Evolutionary conservation across 1,139 yeast genomes (phyloP), one percentile per base, ranked within the genome.

Genomic region (Lodderomyces theae): DNA sequence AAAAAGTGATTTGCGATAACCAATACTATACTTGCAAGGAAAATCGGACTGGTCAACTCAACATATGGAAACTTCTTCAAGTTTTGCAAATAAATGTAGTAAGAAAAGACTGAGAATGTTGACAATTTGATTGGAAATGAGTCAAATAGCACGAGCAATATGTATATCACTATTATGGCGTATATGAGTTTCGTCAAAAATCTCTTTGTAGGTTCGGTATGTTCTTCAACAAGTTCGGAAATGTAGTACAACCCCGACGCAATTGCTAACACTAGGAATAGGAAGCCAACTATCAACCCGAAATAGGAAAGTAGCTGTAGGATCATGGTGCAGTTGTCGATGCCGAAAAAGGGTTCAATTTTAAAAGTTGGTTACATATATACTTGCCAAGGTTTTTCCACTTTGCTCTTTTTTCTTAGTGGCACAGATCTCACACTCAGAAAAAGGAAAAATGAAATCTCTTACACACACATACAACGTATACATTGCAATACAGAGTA

Each of bases 221-320:
- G 94, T 56, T 90, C 97, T 58, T 92, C 99, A 12, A 92, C 95
- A 34, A 89, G 68, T 59, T 92, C 98, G 10, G 96, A 86, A 30
- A 92, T 70, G 55, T 88, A 89, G 66, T 90, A 92, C 31, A 92
- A 70, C 1, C 96, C 97, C 3, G 96, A 86, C 0, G 98, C 95
- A 48, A 72, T 69, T 29, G 77, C 64, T 37, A 72, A 57, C 39
- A 71, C 74, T 40, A 88, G 72, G 50, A 86, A 81, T 3, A 84
- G 53, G 53, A 90, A 87, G 5, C 97, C 97, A 2, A 80, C 62
- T 1, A 82, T 68, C 1, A 81, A 70, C 4, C 98, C 98, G 6
- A 79, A 61, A 47, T 80, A 77, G 2, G 97, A 71, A 30, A 72
- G 64, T 13, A 70, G 46, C 49, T 69, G 65, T 37, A 72, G 66